Evolutionary conservation across 768 basidiomycete species (phyloP).

Genomic region (Brasilioporus rufonigricans): DNA sequence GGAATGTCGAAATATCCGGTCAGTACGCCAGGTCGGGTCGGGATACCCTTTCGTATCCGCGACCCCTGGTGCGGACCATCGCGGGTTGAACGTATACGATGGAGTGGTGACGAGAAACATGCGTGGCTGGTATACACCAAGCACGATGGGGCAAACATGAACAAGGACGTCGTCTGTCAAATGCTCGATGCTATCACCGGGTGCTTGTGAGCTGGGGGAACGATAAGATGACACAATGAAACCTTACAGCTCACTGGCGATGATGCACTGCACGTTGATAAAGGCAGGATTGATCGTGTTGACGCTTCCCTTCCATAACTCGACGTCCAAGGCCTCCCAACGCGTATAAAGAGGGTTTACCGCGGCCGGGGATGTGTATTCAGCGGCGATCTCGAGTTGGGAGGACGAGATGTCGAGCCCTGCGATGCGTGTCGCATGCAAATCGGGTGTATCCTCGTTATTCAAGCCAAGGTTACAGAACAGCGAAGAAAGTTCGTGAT

Average conservation of each 20-base stretch:
- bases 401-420: conserved; percentile 64
- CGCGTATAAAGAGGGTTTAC: conserved; percentile 39
- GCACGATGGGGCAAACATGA: conserved; percentile 64
- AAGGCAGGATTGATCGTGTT: conserved; percentile 67
- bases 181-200: conserved; percentile 69
- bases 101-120: conserved; percentile 81
- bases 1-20: conserved; percentile 71
- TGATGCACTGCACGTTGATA: conserved; percentile 64
- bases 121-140: conserved; percentile 76
- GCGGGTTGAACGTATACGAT: conserved; percentile 77
- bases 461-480: conserved; percentile 20
- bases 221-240: not conserved
- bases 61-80: conserved; percentile 59
- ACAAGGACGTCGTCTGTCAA: conserved; percentile 56
- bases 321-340: conserved; percentile 67
- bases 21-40: conserved; percentile 76
- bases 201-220: conserved; percentile 4
- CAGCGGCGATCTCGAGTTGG: conserved; percentile 55
- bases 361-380: conserved; percentile 43
- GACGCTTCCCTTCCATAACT: conserved; percentile 75
- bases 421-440: conserved; percentile 54
- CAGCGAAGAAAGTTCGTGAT: conserved; percentile 19
- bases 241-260: conserved; percentile 79
- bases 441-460: conserved; percentile 49
- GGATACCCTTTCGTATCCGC: conserved; percentile 48